Evolutionary conservation across 73 alveolate species (phyloP).

Genomic region (Stentor coeruleus): DNA sequence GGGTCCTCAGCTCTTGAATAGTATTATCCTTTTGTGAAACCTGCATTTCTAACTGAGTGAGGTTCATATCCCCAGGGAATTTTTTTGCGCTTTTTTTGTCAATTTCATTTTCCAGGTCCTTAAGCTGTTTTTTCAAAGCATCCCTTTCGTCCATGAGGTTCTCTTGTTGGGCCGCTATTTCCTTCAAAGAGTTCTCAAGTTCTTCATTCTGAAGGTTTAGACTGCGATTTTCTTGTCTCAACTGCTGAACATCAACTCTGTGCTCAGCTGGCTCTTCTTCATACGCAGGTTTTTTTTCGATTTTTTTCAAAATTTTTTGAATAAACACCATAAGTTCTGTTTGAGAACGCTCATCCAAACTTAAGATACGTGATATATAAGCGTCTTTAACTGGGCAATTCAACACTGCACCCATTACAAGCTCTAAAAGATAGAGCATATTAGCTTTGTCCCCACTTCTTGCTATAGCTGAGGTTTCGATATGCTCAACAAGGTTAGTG

Average conservation of each 20-base stretch:
- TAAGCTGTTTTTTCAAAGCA: not conserved
- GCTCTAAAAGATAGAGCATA: not conserved
- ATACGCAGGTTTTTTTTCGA: not conserved
- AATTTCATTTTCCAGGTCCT: constrained; percentile 5
- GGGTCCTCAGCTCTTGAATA: constrained; percentile 7
- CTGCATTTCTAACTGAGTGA: not conserved
- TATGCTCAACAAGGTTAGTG: not conserved
- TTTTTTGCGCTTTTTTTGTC: not conserved
- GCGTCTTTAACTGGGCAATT: constrained; percentile 12
- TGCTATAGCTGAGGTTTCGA: constrained; percentile 21
- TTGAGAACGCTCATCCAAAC: not conserved
- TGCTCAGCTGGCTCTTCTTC: not conserved
- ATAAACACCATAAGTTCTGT: constrained; percentile 22
- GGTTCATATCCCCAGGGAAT: constrained; percentile 12
- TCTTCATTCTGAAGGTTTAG: not conserved
- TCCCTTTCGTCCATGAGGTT: not conserved
- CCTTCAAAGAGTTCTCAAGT: not conserved
- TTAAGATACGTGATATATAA: constrained; percentile 7
- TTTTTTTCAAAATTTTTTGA: constrained; percentile 6
- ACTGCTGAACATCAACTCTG: not conserved
- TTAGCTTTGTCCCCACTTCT: not conserved
- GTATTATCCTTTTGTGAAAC: not conserved
- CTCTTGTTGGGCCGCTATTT: not conserved
- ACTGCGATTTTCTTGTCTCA: not conserved
- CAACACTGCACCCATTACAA: constrained; percentile 17